Evolutionary conservation across 2,329 filamentous ascomycete species (phyloP).

Genomic region (Fusarium vanettenii): DNA sequence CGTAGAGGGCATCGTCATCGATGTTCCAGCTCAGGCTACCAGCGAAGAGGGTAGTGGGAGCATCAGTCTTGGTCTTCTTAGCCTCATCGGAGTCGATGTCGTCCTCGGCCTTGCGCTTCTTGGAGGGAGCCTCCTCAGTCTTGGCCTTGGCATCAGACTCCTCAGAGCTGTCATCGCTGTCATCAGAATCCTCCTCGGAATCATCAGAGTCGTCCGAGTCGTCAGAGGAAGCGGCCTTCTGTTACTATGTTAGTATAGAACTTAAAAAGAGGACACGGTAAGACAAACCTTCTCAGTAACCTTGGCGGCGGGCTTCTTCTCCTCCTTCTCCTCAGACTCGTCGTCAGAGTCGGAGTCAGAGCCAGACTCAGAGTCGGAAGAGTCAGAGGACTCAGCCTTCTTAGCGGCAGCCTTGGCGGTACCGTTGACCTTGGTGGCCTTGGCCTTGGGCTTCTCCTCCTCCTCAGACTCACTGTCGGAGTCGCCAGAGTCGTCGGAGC

Average conservation of each 20-base stretch:
- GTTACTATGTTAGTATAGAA: constrained; percentile 30
- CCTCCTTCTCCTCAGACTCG: constrained; percentile 53
- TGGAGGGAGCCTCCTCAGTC: constrained; percentile 54
- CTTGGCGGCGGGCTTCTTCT: constrained; percentile 46
- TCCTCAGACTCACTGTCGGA: constrained; percentile 49
- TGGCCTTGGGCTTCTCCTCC: constrained; percentile 49
- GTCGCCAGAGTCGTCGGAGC: constrained; percentile 49
- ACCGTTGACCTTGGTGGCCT: constrained; percentile 44
- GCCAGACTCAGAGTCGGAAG: constrained; percentile 49
- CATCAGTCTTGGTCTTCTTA: constrained; percentile 77
- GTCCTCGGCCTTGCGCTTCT: constrained; percentile 63
- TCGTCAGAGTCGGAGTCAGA: constrained; percentile 50
- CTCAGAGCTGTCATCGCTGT: constrained; percentile 48
- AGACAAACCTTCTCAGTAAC: constrained; percentile 48
- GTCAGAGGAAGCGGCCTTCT: constrained; percentile 46
- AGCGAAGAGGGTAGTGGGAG: constrained; percentile 78
- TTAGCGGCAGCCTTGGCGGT: constrained; percentile 39
- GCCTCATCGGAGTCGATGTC: constrained; percentile 59
- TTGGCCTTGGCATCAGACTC: constrained; percentile 51
- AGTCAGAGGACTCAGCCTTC: constrained; percentile 44
- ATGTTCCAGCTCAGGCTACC: constrained; percentile 93
- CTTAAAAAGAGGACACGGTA: neutral
- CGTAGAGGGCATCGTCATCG: constrained; percentile 83
- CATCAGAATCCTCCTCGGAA: constrained; percentile 49
- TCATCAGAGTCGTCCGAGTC: constrained; percentile 48